These are phyloP conservation scores for Nemophila menziesii DNA, from an alignment of 257 asterid species.

Conservation along the genomic window DNA sequence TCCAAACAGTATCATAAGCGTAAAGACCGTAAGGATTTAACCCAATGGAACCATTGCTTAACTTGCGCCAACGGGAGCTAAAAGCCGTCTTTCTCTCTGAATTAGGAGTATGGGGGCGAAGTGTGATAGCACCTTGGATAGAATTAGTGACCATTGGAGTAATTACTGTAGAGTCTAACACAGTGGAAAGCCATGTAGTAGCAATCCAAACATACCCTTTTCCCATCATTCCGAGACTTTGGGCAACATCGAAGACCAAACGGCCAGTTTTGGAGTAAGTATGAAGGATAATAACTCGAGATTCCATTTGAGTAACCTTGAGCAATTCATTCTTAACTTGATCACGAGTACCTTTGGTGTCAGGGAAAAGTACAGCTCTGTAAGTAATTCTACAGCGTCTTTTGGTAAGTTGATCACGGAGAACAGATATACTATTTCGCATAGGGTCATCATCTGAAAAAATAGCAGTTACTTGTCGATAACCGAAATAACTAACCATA, in stretches of 20 bases:
- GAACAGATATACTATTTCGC: constrained; percentile 41
- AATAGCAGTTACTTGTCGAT: constrained; percentile 40
- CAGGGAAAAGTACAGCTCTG: constrained; percentile 51
- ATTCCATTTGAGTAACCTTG: constrained; percentile 41
- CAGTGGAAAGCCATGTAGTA: constrained; percentile 67
- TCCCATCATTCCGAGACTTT: constrained; percentile 54
- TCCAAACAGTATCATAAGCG: constrained; percentile 83
- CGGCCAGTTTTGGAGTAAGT: constrained; percentile 42
- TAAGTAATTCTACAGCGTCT: constrained; percentile 52
- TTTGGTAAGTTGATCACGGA: constrained; percentile 50
- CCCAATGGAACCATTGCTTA: constrained; percentile 54
- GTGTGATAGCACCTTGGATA: constrained; percentile 54
- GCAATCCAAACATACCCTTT: constrained; percentile 78
- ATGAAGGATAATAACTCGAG: constrained; percentile 55
- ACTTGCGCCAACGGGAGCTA: constrained; percentile 36
- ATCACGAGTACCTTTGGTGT: constrained; percentile 20
- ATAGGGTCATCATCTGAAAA: constrained; percentile 65
- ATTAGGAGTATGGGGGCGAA: constrained; percentile 56
- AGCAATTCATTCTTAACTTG: constrained; percentile 28
- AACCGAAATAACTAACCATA: constrained; percentile 45
- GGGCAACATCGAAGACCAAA: constrained; percentile 40
- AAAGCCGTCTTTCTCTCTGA: constrained; percentile 42
- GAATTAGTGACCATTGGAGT: constrained; percentile 20
- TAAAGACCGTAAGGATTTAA: constrained; percentile 50
- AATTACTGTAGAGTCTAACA: constrained; percentile 37